phyloP scores from a whole-genome alignment of 192 early-diverging fungal genomes.

The Coemansia asiatica region DNA sequence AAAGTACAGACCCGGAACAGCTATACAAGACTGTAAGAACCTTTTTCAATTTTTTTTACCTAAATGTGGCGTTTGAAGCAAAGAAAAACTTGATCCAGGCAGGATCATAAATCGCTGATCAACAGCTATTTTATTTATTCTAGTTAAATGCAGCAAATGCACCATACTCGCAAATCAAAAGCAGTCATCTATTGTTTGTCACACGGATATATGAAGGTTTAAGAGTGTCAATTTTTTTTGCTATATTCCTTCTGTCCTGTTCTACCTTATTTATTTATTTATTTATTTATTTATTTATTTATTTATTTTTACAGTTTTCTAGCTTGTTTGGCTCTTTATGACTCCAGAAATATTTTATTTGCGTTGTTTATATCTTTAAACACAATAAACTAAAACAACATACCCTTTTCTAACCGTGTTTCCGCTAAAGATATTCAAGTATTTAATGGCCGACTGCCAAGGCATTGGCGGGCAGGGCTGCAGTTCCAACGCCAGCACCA shows the following conservation, averaged over 20 bases:
- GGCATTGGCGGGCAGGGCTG: not conserved
- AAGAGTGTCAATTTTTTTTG: not conserved
- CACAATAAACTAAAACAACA: not conserved
- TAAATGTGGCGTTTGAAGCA: not conserved
- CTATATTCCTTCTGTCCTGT: not conserved
- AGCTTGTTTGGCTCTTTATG: not conserved
- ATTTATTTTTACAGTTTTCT: not conserved
- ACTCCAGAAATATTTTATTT: not conserved
- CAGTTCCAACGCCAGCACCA: not conserved
- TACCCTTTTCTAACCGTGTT: not conserved
- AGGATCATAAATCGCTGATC: not conserved
- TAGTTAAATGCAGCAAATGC: not conserved
- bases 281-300: not conserved
- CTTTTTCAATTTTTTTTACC: not conserved
- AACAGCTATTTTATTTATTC: not conserved
- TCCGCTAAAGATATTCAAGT: slow-evolving; percentile 5
- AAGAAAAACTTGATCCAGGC: not conserved
- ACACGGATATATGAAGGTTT: not conserved
- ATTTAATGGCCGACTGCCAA: slow-evolving; percentile 1
- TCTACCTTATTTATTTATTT: not conserved
- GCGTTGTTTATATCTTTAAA: not conserved
- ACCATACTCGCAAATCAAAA: not conserved
- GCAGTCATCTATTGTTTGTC: not conserved
- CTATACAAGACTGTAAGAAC: not conserved
- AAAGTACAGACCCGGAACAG: not conserved